Percentiles rank a stretch among this genome's conserved stretches.
These are phyloP conservation scores for Ballota nigra DNA, from an alignment of 257 asterid genomes.

Conservation along the genomic window DNA sequence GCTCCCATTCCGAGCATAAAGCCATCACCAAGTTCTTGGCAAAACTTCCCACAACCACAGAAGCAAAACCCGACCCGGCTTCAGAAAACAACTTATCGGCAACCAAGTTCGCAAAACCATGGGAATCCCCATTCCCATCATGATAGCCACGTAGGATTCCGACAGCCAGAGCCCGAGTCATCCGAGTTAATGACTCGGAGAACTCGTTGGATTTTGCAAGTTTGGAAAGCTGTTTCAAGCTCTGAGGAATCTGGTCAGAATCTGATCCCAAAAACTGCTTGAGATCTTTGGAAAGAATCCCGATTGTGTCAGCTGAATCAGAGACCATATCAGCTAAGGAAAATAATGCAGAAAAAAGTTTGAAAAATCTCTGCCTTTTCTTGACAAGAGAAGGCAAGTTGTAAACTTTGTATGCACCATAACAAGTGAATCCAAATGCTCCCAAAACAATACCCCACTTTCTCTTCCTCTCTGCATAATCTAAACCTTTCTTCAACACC, in stretches of 20 bases:
- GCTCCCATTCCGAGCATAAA: conserved; percentile 28
- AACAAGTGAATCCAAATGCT: conserved; percentile 50
- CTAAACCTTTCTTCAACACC: too few relatives aligned
- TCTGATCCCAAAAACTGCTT: conserved; percentile 58
- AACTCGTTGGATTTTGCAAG: conserved; percentile 49
- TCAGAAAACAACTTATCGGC: conserved; percentile 52
- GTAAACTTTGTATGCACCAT: conserved; percentile 51
- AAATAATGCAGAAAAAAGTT: conserved; percentile 38
- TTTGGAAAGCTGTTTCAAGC: conserved; percentile 66
- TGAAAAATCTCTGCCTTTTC: conserved; percentile 47
- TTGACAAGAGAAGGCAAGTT: conserved; percentile 48
- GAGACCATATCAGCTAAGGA: conserved; percentile 55
- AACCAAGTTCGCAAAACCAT: conserved; percentile 32
- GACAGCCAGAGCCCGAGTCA: conserved; percentile 47
- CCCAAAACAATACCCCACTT: conserved; percentile 49
- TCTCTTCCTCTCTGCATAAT: conserved; percentile 35
- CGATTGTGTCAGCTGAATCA: conserved; percentile 61
- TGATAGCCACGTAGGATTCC: conserved; percentile 50
- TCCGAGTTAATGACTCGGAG: conserved; percentile 38
- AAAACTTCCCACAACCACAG: conserved; percentile 66
- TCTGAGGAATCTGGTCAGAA: conserved; percentile 63
- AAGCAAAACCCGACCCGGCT: conserved; percentile 68
- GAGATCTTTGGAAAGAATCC: conserved; percentile 55
- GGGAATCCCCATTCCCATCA: conserved; percentile 20
- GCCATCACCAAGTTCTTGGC: conserved; percentile 55